Evolutionary conservation across 2,329 filamentous ascomycete species (phyloP).

Genomic region (Aspergillus sp.): DNA sequence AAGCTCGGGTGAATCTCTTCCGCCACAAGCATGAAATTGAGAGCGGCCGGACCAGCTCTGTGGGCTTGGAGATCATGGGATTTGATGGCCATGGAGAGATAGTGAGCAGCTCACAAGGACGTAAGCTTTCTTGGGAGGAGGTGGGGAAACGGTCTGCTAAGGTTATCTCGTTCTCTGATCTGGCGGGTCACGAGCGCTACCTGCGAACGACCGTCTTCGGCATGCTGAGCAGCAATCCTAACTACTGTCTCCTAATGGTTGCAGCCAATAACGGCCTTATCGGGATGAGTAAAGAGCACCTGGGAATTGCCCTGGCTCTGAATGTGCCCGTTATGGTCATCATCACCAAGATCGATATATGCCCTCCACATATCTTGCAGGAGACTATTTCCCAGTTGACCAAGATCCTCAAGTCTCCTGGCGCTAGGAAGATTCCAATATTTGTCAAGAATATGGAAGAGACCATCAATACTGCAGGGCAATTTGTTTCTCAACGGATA

Average conservation of each 20-base stretch:
- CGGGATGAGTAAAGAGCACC: conserved; percentile 97
- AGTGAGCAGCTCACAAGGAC: conserved; percentile 76
- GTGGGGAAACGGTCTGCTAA: conserved; percentile 93
- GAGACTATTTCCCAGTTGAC: conserved; percentile 90
- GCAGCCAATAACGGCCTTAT: conserved; percentile 96
- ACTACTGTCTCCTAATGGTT: conserved; percentile 98
- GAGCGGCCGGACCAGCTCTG: conserved; percentile 89
- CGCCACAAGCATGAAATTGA: conserved; percentile 98
- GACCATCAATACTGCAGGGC: conserved; percentile 90
- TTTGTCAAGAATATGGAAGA: conserved; percentile 91
- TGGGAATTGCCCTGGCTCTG: conserved; percentile 88
- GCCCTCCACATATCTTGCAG: conserved; percentile 89
- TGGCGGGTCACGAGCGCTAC: conserved; percentile 94
- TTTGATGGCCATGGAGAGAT: conserved; percentile 87
- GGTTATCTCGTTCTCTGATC: conserved; percentile 93
- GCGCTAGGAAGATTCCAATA: conserved; percentile 90
- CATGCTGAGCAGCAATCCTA: conserved; percentile 87
- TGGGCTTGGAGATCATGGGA: conserved; percentile 98
- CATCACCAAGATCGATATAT: conserved; percentile 97
- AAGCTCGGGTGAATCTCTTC: conserved; percentile 92
- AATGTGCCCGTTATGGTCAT: conserved; percentile 98
- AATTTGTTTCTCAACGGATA: conserved; percentile 93
- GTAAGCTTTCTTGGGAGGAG: conserved; percentile 94
- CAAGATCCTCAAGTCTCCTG: conserved; percentile 90
- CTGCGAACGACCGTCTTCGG: conserved; percentile 95